These are phyloP conservation scores for Globisporangium rhizosaccharum DNA, from an alignment of 352 stramenopile species.

Conservation along the genomic window DNA sequence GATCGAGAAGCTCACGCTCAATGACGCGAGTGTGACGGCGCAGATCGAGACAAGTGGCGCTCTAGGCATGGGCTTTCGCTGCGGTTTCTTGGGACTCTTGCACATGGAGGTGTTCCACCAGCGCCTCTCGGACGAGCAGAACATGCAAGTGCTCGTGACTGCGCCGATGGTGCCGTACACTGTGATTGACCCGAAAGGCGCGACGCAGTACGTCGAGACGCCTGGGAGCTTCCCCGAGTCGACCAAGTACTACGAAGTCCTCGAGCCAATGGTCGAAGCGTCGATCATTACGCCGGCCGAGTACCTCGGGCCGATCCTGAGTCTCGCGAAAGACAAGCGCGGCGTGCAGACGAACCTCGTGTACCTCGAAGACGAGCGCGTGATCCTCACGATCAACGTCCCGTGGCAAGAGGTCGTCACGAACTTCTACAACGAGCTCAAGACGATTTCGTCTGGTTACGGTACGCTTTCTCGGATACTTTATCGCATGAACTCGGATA, in stretches of 20 bases:
- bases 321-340: slow-evolving; percentile 89
- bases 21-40: slow-evolving; percentile 95
- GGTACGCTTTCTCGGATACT: slow-evolving; percentile 34
- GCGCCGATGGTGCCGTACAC: slow-evolving; percentile 98
- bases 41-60: slow-evolving; percentile 93
- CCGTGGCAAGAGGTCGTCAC: slow-evolving; percentile 99
- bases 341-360: slow-evolving; percentile 90
- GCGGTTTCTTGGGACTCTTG: slow-evolving; percentile 96
- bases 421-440: slow-evolving; percentile 99
- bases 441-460: slow-evolving; percentile 94
- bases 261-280: slow-evolving; percentile 96
- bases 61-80: slow-evolving; percentile 94
- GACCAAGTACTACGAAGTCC: slow-evolving; percentile 86
- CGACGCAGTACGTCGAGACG: slow-evolving; percentile 50
- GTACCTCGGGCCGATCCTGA: slow-evolving; percentile 94
- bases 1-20: slow-evolving; percentile 96
- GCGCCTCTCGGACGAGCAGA: slow-evolving; percentile 96
- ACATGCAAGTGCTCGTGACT: slow-evolving; percentile 96
- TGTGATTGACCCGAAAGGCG: slow-evolving; percentile 61
- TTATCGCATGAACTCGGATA: too few relatives aligned
- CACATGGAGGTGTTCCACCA: slow-evolving; percentile 99
- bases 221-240: slow-evolving; percentile 68
- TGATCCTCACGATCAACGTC: slow-evolving; percentile 93
- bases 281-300: slow-evolving; percentile 95
- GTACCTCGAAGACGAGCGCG: slow-evolving; percentile 93